Evolutionary conservation across 164 flowering plant genomes (phyloP).

Genomic region (Cinnamomum micranthum): DNA sequence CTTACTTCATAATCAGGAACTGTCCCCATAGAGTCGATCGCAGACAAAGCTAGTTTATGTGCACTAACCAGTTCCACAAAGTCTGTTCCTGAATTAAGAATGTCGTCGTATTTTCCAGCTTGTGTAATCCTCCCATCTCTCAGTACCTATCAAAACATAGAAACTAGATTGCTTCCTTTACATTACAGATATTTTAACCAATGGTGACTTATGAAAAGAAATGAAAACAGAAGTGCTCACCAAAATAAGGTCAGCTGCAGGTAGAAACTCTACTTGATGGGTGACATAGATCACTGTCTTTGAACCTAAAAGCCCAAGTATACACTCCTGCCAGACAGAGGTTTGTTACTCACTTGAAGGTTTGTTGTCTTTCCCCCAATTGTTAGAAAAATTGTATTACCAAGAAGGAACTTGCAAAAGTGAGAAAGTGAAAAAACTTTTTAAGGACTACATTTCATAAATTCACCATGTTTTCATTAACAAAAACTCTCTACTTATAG

Average conservation of each 20-base stretch:
- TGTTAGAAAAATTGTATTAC: too few relatives aligned
- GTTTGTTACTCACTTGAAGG: too few relatives aligned
- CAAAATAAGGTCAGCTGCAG: constrained; percentile 62
- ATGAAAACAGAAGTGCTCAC: constrained; percentile 26
- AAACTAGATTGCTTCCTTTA: not conserved
- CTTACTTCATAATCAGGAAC: constrained; percentile 11
- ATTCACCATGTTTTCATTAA: too few relatives aligned
- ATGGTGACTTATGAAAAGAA: not conserved
- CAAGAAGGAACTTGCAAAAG: too few relatives aligned
- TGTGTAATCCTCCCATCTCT: constrained; percentile 78
- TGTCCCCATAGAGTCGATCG: constrained; percentile 28
- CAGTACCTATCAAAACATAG: constrained; percentile 46
- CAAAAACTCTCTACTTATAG: too few relatives aligned
- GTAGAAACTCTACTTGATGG: constrained; percentile 73
- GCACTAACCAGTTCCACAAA: not conserved
- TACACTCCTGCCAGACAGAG: constrained; percentile 44
- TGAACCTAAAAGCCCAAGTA: constrained; percentile 47
- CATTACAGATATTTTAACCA: not conserved
- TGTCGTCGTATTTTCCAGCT: constrained; percentile 56
- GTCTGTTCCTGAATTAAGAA: not conserved
- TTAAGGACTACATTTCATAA: too few relatives aligned
- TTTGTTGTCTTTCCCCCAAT: too few relatives aligned
- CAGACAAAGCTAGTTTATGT: constrained; percentile 14
- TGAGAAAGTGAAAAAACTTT: too few relatives aligned
- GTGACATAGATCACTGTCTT: constrained; percentile 70